Conservation (phyloP, 805 yeast genomes). For the Kodamaea neixiangensis region DNA sequence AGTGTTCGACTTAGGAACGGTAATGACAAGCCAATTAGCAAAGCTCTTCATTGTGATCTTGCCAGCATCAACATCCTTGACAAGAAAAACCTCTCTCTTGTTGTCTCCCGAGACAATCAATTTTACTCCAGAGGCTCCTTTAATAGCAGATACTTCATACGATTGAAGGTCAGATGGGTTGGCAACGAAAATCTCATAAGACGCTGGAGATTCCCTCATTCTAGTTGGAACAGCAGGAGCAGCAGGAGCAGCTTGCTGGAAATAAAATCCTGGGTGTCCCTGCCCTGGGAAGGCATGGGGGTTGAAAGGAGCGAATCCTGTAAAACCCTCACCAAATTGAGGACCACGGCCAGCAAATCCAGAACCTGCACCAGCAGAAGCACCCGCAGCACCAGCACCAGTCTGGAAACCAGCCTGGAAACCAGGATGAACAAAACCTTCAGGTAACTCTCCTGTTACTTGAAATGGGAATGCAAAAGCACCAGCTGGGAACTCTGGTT, state of each 20-base stretch:
- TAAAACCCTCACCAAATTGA: neutral
- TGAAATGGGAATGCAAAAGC: neutral
- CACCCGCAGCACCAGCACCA: too few relatives aligned
- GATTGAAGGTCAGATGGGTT: conserved; percentile 5
- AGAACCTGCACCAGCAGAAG: too few relatives aligned
- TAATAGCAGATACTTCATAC: conserved; percentile 13
- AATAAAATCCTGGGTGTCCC: neutral
- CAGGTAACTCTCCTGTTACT: neutral
- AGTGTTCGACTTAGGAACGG: conserved; percentile 2
- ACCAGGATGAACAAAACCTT: neutral
- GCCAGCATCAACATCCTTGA: conserved; percentile 1
- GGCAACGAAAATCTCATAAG: conserved; percentile 4
- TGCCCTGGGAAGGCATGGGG: neutral
- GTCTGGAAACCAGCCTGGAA: neutral
- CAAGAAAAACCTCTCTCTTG: neutral
- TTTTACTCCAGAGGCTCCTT: conserved; percentile 1
- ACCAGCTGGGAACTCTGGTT: neutral
- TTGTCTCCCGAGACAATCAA: conserved; percentile 7
- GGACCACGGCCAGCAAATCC: neutral
- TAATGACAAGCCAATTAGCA: conserved; percentile 4
- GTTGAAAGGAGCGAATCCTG: neutral
- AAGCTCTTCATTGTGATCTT: conserved; percentile 5
- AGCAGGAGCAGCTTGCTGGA: neutral
- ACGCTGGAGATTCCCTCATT: conserved; percentile 2
- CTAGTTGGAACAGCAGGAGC: neutral